These are phyloP conservation scores for Umbilicus rupestris DNA, from an alignment of 164 flowering plant species.

Conservation along the genomic window DNA sequence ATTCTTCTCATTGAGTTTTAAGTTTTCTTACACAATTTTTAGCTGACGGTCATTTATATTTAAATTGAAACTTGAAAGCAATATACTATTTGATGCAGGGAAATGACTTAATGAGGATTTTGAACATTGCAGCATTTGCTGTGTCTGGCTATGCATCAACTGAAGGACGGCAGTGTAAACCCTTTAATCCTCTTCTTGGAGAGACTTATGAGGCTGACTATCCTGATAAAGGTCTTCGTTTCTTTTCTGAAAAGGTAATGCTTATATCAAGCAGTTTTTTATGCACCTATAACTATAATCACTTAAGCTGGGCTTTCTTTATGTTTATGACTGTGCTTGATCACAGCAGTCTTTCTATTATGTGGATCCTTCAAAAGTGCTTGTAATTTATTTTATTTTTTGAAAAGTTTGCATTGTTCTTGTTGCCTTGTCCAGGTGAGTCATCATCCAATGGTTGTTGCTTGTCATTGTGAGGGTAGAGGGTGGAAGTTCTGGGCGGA, in stretches of 20 bases:
- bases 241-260: constrained; percentile 89
- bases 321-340: background rate
- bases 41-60: background rate
- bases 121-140: constrained; percentile 90
- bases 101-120: constrained; percentile 87
- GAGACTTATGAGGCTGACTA: constrained; percentile 99
- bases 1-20: background rate
- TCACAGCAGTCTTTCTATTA: background rate
- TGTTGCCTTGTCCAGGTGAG: constrained; percentile 58
- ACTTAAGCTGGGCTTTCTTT: background rate
- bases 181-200: constrained; percentile 98
- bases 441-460: constrained; percentile 95
- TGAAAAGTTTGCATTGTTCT: constrained; percentile 6
- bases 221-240: constrained; percentile 93
- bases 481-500: constrained; percentile 99
- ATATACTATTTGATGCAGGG: constrained; percentile 56
- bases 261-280: constrained; percentile 4
- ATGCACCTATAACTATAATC: background rate
- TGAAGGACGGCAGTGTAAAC: constrained; percentile 98
- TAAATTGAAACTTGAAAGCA: background rate
- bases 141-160: constrained; percentile 99
- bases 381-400: background rate
- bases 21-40: background rate
- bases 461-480: constrained; percentile 97
- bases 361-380: background rate